Evolutionary conservation across 208 protist genomes (phyloP), one percentile per base, ranked within the genome.

Genomic region (Porcisia deanei): DNA sequence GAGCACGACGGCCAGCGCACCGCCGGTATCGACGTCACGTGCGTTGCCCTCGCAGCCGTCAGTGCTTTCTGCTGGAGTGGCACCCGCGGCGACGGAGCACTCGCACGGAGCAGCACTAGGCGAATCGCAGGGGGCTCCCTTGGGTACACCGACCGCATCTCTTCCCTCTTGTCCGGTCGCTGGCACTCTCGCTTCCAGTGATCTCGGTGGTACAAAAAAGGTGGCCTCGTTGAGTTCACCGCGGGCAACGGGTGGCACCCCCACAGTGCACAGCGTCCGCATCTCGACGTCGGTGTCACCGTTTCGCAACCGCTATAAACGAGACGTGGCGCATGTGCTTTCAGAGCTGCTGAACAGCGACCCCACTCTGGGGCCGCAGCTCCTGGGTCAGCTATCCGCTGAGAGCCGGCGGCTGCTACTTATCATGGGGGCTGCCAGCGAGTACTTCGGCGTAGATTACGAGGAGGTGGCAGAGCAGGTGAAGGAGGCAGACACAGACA

Each of bases 381-480:
- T 97, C 25, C 83, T 95, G 30, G 72, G 73, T n/a, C 66, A 75
- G 57, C 80, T 97, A 12, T 89, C 88, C 12, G 89, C 85, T 7
- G 93, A 97, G 61, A 90, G 88, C 52, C 85, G 88, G 10, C 89
- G 93, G 4, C 78, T 94, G 71, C 70, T 97, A 70, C 79, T 97
- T 0, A 86, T 97, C 47, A 92, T 95, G 86, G 86, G 89, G 3
- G 95, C 91, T 9, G 87, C 93, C 14, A 92, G 82, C 54, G 93
- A 97, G 81, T 94, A 94, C 81, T 94, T 93, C 73, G 89, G 90
- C 10, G 83, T 84, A 22, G 82, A 92, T 55, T 85, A 85, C 76
- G 72, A 74, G 20, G 82, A 85, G 34, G 85, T 96, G 14, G 88
- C 88, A 41, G 82, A 89, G 66, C 90, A 97, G 79, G 84, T 97